phyloP scores from a whole-genome alignment of 1,284 basidiomycete species.

The Veloporphyrellus conicus region DNA sequence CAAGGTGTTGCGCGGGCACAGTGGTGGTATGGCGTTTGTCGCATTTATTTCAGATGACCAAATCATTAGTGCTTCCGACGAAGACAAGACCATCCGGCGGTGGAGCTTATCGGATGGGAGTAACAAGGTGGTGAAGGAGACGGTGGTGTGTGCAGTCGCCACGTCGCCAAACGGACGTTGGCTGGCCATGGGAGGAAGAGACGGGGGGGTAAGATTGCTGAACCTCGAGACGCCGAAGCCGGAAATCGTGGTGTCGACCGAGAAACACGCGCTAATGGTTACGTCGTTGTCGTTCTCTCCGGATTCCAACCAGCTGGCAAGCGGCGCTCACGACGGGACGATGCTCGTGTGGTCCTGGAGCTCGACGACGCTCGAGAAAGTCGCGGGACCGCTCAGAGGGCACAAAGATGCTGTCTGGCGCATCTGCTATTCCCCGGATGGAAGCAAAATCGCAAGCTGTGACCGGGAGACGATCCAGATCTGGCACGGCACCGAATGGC shows the following conservation, averaged over 20 bases:
- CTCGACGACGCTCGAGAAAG: conserved; percentile 1
- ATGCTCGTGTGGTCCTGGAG: conserved; percentile 29
- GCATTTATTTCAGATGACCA: conserved; percentile 14
- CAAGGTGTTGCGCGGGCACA: conserved; percentile 14
- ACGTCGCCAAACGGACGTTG: conserved; percentile 13
- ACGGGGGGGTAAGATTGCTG: conserved; percentile 14
- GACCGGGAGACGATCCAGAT: conserved; percentile 20
- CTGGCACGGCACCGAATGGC: conserved; percentile 16
- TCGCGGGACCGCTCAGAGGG: conserved; percentile 11
- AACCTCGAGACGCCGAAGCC: neutral
- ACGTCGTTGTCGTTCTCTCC: conserved; percentile 23
- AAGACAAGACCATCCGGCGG: conserved; percentile 19
- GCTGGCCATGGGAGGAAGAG: conserved; percentile 20
- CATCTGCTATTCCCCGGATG: conserved; percentile 20
- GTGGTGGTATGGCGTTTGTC: conserved; percentile 11
- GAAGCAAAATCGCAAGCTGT: conserved; percentile 19
- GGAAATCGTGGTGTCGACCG: conserved; percentile 4
- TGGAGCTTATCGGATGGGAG: conserved; percentile 12
- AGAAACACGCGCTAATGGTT: conserved; percentile 6
- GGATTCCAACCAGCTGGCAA: conserved; percentile 16
- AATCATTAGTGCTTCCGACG: conserved; percentile 19
- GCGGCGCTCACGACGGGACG: conserved; percentile 19
- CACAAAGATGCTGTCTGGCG: conserved; percentile 21
- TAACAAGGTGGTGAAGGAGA: conserved; percentile 4
- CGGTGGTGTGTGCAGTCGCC: conserved; percentile 3